phyloP scores from a whole-genome alignment of 192 early-diverging fungal genomes.

The Coemansia sp. region DNA sequence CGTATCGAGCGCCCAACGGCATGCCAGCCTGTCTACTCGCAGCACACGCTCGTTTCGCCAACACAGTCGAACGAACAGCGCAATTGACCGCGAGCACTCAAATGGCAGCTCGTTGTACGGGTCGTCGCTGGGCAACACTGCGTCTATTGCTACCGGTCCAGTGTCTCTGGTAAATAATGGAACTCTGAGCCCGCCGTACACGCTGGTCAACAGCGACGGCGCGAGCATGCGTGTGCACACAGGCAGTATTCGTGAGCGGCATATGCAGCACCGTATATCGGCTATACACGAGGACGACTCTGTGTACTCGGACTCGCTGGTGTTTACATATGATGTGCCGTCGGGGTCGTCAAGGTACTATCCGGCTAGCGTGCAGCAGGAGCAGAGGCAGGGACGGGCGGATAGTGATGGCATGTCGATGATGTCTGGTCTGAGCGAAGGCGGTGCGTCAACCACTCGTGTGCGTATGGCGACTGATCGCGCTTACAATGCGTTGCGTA shows the following conservation, averaged over 20 bases:
- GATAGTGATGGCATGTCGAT: constrained; percentile 37
- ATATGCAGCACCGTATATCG: constrained; percentile 32
- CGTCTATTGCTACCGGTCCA: neutral
- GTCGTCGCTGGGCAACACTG: neutral
- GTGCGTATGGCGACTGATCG: constrained; percentile 47
- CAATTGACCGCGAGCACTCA: neutral
- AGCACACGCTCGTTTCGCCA: neutral
- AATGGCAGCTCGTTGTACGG: neutral
- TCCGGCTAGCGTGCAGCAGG: constrained; percentile 2
- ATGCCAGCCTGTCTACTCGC: neutral
- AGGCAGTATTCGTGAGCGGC: constrained; percentile 50
- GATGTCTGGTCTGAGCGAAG: constrained; percentile 44
- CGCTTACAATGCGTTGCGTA: constrained; percentile 42
- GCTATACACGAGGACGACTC: constrained; percentile 44
- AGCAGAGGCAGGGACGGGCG: neutral
- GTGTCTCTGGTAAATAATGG: neutral
- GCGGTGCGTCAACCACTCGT: constrained; percentile 41
- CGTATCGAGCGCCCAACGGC: neutral
- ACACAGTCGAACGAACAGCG: neutral
- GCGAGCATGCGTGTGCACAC: constrained; percentile 51
- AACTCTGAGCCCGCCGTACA: constrained; percentile 47
- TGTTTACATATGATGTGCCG: constrained; percentile 12
- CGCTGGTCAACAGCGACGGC: constrained; percentile 48
- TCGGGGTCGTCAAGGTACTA: constrained; percentile 16
- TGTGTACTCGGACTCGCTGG: constrained; percentile 30